phyloP scores from a whole-genome alignment of 2,329 filamentous ascomycete genomes.

The Apiospora arundinis region DNA sequence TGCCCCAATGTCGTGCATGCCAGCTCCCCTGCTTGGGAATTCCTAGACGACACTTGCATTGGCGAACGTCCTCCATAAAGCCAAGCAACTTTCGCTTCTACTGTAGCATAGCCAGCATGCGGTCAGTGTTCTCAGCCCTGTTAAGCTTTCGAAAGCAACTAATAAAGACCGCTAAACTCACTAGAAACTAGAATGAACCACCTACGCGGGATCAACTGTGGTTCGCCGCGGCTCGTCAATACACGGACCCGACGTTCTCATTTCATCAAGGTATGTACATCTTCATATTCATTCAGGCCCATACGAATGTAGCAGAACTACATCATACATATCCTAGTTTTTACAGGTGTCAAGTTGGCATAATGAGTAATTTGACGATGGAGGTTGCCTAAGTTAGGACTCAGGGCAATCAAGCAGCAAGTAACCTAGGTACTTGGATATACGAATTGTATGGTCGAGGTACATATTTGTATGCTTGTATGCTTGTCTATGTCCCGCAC shows the following conservation, averaged over 20 bases:
- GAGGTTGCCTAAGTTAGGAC: neutral
- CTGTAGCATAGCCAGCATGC: neutral
- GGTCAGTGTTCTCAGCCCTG: neutral
- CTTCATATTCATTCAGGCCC: neutral
- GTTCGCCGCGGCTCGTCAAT: neutral
- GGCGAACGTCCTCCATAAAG: neutral
- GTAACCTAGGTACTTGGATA: neutral
- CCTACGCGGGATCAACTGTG: neutral
- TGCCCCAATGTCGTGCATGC: conserved; percentile 14
- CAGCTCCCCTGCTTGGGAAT: neutral
- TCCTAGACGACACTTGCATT: conserved; percentile 3
- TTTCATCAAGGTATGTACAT: neutral
- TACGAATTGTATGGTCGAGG: neutral
- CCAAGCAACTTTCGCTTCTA: neutral
- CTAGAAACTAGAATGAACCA: neutral
- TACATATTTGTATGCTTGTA: neutral
- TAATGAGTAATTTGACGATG: neutral
- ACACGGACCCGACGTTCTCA: neutral
- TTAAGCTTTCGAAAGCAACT: neutral
- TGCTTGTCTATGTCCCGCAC: too few species aligned
- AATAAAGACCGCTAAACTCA: neutral
- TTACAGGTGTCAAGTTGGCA: neutral
- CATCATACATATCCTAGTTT: neutral
- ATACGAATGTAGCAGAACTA: neutral
- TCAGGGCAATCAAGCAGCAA: neutral